Evolutionary conservation across 768 basidiomycete genomes (phyloP), one percentile per base, ranked within the genome.

Genomic region (Mycena galopus): DNA sequence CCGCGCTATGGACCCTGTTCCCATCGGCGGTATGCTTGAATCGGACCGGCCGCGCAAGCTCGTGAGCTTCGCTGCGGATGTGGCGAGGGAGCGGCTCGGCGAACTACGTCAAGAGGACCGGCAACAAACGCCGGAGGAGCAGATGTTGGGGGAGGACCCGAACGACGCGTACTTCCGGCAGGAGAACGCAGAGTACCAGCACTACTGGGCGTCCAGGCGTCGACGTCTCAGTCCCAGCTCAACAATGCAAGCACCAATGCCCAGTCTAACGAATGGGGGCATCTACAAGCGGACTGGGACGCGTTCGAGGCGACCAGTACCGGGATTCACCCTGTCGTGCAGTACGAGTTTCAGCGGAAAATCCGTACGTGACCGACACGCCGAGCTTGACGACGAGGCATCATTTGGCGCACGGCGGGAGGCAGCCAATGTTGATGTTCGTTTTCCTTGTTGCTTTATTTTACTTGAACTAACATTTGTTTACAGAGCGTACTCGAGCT

Each of bases 401-500:
- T 60, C 87, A 88, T 79, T 73, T 78, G 33, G 73, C 84, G 71
- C 88, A 88, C 73, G 65, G 78, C 39, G 82, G 76, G 47, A 78
- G 81, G 59, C 81, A 82, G 63, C 76, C 84, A 29, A 74, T 84
- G 33, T 85, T 53, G 87, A 90, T 81, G 88, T 88, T 21, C 3
- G 61, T 47, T 47, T 32, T 21, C 23, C 0, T 29, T 19, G 1
- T 30, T n/a, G 2, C 3, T 23, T 27, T 10, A 25, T 5, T 9
- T 44, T 21, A 19, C n/a, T 30, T 29, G 21, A 47, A 1, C 44
- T 47, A 11, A 47, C n/a, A 61, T 29, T 44, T 8, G 23, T 50
- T 17, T 77, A 60, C 82, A 98, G 96, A 93, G 88, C 75, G 91
- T 98, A 11, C 85, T 98, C 33, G 93, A 96, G 79, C 86, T 96